These are phyloP conservation scores for Podila clonocystis DNA, from an alignment of 192 early-diverging fungal genomes.

Conservation along the genomic window DNA sequence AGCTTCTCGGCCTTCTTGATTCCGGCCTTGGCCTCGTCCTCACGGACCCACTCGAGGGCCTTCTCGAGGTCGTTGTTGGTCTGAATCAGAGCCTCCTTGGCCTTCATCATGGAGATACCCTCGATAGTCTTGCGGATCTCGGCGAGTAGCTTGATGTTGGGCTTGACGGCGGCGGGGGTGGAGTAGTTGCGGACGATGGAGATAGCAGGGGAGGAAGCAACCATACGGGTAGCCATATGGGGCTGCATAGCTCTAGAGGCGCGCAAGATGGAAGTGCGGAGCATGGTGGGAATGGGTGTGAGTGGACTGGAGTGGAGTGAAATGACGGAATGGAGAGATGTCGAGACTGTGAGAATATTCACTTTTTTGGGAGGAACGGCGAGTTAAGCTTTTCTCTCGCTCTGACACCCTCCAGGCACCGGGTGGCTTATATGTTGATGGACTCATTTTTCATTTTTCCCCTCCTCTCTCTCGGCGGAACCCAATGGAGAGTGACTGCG, in stretches of 20 bases:
- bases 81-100: conserved; percentile 84
- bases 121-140: conserved; percentile 54
- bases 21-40: conserved; percentile 75
- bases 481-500: no score
- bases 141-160: conserved; percentile 50
- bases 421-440: no score
- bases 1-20: conserved; percentile 87
- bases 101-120: conserved; percentile 75
- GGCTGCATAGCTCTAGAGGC: conserved; percentile 3
- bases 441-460: no score
- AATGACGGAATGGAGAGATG: not conserved
- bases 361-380: not conserved
- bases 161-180: conserved; percentile 43
- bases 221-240: not conserved
- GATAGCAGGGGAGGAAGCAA: not conserved
- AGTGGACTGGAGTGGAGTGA: not conserved
- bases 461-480: no score
- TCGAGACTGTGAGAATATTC: not conserved
- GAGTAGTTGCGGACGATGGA: conserved; percentile 21
- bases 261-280: conserved; percentile 33
- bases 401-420: no score
- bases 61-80: conserved; percentile 75
- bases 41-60: conserved; percentile 85
- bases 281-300: conserved; percentile 22
- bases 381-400: not conserved